A percentile compares a stretch with the other conserved stretches of the same genome.
phyloP scores from a whole-genome alignment of 768 basidiomycete species.

The Crepidotus variabilis region DNA sequence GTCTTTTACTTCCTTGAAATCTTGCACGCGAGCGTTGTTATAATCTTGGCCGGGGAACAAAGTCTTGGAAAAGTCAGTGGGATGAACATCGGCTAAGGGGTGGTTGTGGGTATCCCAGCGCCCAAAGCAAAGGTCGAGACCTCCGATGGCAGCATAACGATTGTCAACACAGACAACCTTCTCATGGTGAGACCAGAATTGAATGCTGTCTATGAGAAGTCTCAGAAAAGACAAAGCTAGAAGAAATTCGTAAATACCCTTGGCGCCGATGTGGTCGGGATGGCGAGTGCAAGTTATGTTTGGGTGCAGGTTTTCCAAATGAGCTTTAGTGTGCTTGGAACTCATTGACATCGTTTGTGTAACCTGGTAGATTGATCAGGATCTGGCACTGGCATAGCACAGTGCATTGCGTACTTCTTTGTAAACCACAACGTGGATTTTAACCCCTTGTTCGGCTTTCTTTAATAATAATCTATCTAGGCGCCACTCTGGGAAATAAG shows the following conservation, averaged over 20 bases:
- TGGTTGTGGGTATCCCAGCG: slow-evolving; percentile 94
- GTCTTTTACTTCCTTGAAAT: slow-evolving; percentile 80
- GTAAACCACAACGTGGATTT: slow-evolving; percentile 88
- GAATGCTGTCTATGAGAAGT: slow-evolving; percentile 56
- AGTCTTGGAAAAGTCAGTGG: slow-evolving; percentile 75
- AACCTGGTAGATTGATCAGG: slow-evolving; percentile 42
- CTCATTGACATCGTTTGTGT: slow-evolving; percentile 89
- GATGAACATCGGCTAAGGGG: slow-evolving; percentile 90
- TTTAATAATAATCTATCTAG: slow-evolving; percentile 80
- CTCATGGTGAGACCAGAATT: slow-evolving; percentile 93
- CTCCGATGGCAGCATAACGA: slow-evolving; percentile 82
- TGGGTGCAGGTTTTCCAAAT: slow-evolving; percentile 75
- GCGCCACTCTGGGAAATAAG: slow-evolving; percentile 81
- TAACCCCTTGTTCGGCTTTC: slow-evolving; percentile 92
- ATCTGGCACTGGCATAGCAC: neutral
- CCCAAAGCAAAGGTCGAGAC: slow-evolving; percentile 94
- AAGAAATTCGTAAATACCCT: slow-evolving; percentile 36
- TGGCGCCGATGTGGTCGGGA: slow-evolving; percentile 84
- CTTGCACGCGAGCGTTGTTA: slow-evolving; percentile 84
- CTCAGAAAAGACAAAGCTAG: neutral
- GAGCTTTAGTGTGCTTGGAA: slow-evolving; percentile 77
- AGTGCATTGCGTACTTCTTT: slow-evolving; percentile 60
- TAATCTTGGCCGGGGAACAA: slow-evolving; percentile 94
- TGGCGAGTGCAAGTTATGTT: slow-evolving; percentile 90
- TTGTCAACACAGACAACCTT: slow-evolving; percentile 91